Conservation (phyloP, 495 filamentous ascomycete species). For the Penicillium ucsense region DNA sequence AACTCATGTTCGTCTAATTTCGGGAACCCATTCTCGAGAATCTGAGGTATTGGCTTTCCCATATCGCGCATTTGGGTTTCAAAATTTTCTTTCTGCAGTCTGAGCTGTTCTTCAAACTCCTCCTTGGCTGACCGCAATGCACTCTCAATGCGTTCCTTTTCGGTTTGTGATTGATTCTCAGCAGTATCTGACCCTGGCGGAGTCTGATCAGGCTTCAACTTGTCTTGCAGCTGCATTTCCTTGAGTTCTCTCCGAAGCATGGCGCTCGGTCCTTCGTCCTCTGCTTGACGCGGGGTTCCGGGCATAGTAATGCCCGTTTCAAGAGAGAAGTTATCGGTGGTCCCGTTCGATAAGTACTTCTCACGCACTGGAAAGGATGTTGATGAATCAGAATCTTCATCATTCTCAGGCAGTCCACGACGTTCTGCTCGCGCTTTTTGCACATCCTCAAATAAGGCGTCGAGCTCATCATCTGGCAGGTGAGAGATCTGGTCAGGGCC, state of each 20-base stretch:
- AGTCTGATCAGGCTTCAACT: conserved; percentile 67
- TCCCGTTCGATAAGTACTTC: conserved; percentile 94
- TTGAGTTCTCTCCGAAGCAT: conserved; percentile 67
- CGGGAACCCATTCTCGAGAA: conserved; percentile 41
- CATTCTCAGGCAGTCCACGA: conserved; percentile 59
- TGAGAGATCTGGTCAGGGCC: conserved; percentile 85
- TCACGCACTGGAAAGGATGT: conserved; percentile 83
- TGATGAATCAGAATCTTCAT: conserved; percentile 84
- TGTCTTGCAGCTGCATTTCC: conserved; percentile 78
- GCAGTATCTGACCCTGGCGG: conserved; percentile 67
- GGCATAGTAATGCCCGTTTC: conserved; percentile 93
- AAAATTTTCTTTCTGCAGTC: conserved; percentile 65
- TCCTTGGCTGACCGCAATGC: conserved; percentile 66
- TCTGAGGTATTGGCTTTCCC: conserved; percentile 39
- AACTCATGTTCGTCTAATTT: conserved; percentile 62
- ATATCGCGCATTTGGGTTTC: conserved; percentile 58
- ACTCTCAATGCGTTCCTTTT: conserved; percentile 83
- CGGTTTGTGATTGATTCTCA: conserved; percentile 57
- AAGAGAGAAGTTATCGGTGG: conserved; percentile 91
- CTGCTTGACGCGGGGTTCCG: conserved; percentile 69
- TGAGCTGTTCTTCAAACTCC: conserved; percentile 75
- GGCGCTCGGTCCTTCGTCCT: conserved; percentile 46
- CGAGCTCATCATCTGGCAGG: conserved; percentile 87
- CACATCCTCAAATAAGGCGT: conserved; percentile 91
- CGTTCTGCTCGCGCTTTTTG: conserved; percentile 77